Evolutionary conservation across 225 moss, liverwort and hornwort genomes (phyloP), one percentile per base, ranked within the genome.

Genomic region (Bryum argenteum): DNA sequence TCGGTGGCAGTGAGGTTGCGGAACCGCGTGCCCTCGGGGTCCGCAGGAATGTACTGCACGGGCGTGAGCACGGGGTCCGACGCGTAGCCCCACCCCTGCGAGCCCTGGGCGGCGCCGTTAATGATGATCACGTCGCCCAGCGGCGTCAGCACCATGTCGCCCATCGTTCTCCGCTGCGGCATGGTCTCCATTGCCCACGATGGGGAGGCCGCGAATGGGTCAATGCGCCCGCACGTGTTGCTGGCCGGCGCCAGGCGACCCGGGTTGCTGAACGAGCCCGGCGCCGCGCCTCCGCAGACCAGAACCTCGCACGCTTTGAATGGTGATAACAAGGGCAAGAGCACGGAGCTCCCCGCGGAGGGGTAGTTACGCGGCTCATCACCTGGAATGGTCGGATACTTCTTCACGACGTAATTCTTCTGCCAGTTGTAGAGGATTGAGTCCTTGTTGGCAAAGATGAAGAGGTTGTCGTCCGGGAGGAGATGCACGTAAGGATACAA

Each of bases 291-390:
- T 1, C 88, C 88, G 51, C 88, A 89, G 26, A 89, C 22, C 17
- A 89, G 77, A 8, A 89, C 53, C 47, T 83, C 68, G 1, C 78
- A 78, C 3, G 63, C 10, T 2, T 72, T 15, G 54, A 61, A 85
- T 5, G 80, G 38, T 6, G 78, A 76, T 0, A 71, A 23, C 8
- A 85, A 76, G 0, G 88, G 82, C 2, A 89, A 55, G 41, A 89
- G 59, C 19, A 83, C 88, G 8, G 88, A 89, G 71, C 80, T 80
- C 1, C 88, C 88, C 0, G 85, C 88, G 1, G 88, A 89, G 0
- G 88, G 88, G 38, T 89, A 89, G 71, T 89, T 89, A 28, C 88
- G 82, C 1, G 88, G 85, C 42, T 81, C 78, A 5, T 80, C 85
- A 8, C 85, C 88, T 0, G 83, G 72, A 44, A 89, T 78, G 43